phyloP scores from a whole-genome alignment of 345 rosid species.

The Chamaenerion angustifolium region DNA sequence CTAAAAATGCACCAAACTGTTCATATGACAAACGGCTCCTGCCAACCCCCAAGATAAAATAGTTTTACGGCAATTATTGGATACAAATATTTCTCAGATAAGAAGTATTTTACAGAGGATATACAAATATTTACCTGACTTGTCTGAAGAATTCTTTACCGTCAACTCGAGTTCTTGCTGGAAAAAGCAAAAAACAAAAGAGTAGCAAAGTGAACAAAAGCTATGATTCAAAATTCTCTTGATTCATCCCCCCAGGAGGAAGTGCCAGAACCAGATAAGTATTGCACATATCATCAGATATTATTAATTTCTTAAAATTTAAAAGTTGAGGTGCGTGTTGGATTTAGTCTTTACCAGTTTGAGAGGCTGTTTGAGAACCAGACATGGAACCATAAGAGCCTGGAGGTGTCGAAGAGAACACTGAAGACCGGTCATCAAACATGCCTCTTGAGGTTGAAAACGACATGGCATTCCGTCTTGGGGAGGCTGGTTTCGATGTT shows the following conservation, averaged over 20 bases:
- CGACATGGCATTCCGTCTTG: constrained; percentile 64
- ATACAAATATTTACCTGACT: constrained; percentile 50
- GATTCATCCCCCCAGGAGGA: no score
- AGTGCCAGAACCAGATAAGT: background rate
- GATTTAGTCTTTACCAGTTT: constrained; percentile 32
- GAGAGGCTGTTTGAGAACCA: constrained; percentile 43
- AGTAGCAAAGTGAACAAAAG: no score
- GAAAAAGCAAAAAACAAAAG: constrained; percentile 11
- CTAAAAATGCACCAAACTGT: constrained; percentile 84
- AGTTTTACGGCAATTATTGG: no score
- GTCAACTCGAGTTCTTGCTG: constrained; percentile 75
- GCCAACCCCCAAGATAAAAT: constrained; percentile 8
- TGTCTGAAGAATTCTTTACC: constrained; percentile 96
- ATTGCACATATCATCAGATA: background rate
- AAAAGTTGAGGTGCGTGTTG: background rate
- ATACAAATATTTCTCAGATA: background rate
- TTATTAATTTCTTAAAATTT: background rate
- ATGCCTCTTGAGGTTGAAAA: constrained; percentile 68
- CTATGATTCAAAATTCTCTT: no score
- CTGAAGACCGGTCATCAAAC: constrained; percentile 57
- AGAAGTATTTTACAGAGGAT: background rate
- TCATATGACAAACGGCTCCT: constrained; percentile 74
- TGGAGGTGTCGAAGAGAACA: constrained; percentile 25
- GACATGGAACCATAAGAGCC: constrained; percentile 24
- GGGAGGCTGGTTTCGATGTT: constrained; percentile 64